These are phyloP conservation scores for Russula earlei DNA, from an alignment of 768 basidiomycete species.

Conservation along the genomic window DNA sequence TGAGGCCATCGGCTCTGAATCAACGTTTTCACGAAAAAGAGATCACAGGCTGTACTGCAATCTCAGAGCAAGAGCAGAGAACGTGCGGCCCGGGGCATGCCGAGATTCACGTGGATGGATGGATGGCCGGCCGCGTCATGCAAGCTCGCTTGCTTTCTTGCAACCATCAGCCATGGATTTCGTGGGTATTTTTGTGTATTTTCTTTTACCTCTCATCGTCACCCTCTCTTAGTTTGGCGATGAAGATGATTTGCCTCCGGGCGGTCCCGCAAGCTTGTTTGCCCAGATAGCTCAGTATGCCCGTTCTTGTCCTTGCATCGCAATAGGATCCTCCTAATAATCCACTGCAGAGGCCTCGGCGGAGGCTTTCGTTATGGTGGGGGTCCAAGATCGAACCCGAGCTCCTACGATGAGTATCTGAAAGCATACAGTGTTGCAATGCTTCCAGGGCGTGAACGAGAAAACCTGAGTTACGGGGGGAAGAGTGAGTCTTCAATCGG, in stretches of 20 bases:
- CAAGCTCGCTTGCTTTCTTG: neutral
- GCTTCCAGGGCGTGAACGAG: conserved; percentile 76
- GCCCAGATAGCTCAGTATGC: conserved; percentile 56
- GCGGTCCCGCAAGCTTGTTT: conserved; percentile 52
- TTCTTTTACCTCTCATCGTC: neutral
- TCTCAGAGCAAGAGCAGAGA: too few species aligned
- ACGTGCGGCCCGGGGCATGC: neutral
- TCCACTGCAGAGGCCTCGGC: conserved; percentile 39
- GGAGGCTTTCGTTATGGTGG: conserved; percentile 38
- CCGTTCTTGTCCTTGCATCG: neutral
- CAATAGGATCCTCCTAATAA: conserved; percentile 7
- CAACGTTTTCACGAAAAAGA: neutral
- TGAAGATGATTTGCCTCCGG: conserved; percentile 22
- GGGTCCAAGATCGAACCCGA: conserved; percentile 44
- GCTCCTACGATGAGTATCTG: conserved; percentile 84
- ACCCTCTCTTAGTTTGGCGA: conserved; percentile 11
- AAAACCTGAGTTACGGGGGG: conserved; percentile 93
- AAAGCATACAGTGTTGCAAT: conserved; percentile 95
- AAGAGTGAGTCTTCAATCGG: conserved; percentile 63
- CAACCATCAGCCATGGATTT: conserved; percentile 6
- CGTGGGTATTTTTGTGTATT: neutral
- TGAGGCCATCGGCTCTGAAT: conserved; percentile 22
- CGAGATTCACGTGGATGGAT: conserved; percentile 6
- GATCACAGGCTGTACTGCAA: too few species aligned
- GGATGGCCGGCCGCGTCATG: conserved; percentile 14